Base-by-base conservation (phyloP, 371 early-diverging fungal species). In the Aphelidium insulamus region DNA sequence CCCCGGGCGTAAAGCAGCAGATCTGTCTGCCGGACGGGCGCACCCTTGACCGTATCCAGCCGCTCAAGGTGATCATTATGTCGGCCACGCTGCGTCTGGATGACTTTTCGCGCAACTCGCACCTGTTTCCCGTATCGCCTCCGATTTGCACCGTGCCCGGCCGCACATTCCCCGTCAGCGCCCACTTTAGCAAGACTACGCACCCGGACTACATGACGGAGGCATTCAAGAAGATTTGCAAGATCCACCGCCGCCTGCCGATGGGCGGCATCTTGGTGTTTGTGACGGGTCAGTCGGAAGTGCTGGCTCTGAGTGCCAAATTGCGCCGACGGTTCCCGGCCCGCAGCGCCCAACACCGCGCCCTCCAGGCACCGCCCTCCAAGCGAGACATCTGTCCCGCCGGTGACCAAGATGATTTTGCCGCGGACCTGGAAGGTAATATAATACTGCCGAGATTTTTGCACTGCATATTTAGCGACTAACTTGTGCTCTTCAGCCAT, bases 61-160 rank as follows among this genome's bases (percentile, higher is more conserved):
- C 92, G 10, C 58, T 97, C 5, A 85, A 84, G 55, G 55, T 98
- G 12, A 67, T 98, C 19, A 81, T 99, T 46, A 99, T 99, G 99
- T 85, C 86, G 44, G 99, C 99, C 30, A 98, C 99, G 0, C 58
- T 95, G 24, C 70, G 82, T 21, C 80, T 91, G 0, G 68, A 80
- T 31, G 87, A 87, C 45, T 91, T 95, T 50, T 75, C 77, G n/a
- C 57, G 60, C 39, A 91, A 90, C 56, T 53, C 49, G 32, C 55
- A 65, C 1, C 52, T 90, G 16, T 88, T 88, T 43, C 54, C 64
- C 4, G 40, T 32, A 1, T 50, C 61, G 12, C 85, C 85, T 21
- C 86, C 82, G 5, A 79, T 97, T 2, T 72, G 92, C 28, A 78
- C 74, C 23, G 88, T 94, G n/a, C 83, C 87, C 40, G 84, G 86